Evolutionary conservation across 148 eudicot species (phyloP), one percentile per base, ranked within the genome.

Genomic region (Chenopodium formosanum): DNA sequence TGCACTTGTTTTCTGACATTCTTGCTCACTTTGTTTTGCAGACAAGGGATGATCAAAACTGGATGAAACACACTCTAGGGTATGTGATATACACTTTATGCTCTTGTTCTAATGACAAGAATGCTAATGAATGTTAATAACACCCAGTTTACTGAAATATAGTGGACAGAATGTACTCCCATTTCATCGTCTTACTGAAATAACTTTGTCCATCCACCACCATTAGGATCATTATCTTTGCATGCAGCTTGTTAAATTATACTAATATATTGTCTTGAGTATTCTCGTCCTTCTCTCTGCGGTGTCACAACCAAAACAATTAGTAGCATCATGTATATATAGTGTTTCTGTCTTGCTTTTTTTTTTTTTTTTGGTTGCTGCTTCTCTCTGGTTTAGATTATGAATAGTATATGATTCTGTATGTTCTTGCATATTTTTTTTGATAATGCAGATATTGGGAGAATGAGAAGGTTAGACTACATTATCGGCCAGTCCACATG

Each of bases 21-120:
- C 82, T 72, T 81, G 11, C 73, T 85, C 19, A 4, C 76, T 50
- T 77, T 74, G 37, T 70, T 56, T 71, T 88, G 84, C 93, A 96
- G 99, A 94, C 80, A 86, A 89, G 99, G 85, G 99, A 96, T 81
- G 99, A 96, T 82, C 92, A 72, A 79, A 90, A 88, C 25, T 96
- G 99, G 99, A 90, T 96, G 97, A 94, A 90, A 84, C 99, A 96
- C 90, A 84, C 99, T 14, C 32, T 92, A 76, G 99, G 97, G 99
- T 96, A 91, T 69, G 84, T 70, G n/a, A 31, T 44, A 17, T 72
- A 22, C 50, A 74, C n/a, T 78, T 66, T 67, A 48, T 27, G 23
- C 47, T 37, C 1, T 80, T 66, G 10, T 75, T 66, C 3, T 11
- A 73, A 52, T 7, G 29, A 56, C 19, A 44, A 44, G 63, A 23